Percentiles rank a stretch among this genome's conserved stretches.
phyloP scores from a whole-genome alignment of 768 basidiomycete species.

The Tylopilus intermedius region DNA sequence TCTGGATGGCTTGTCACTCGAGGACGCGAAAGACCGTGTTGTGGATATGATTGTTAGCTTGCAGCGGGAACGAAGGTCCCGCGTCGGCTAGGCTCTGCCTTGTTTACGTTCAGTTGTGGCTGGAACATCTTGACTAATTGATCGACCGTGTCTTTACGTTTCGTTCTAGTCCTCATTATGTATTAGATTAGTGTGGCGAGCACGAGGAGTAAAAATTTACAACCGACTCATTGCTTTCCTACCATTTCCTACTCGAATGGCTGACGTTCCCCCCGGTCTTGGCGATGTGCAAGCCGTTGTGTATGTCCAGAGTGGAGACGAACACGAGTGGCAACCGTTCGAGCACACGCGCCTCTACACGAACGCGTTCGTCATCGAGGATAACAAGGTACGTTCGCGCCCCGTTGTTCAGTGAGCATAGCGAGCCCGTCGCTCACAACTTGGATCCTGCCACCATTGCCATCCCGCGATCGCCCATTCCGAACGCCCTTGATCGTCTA shows the following conservation, averaged over 20 bases:
- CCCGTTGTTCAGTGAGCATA: not conserved
- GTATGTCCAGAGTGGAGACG: conserved; percentile 38
- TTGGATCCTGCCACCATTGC: not conserved
- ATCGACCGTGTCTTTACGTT: not conserved
- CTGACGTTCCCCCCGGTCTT: conserved; percentile 40
- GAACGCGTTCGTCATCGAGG: conserved; percentile 62
- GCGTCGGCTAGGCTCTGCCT: conserved; percentile 4
- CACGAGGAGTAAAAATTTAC: not conserved
- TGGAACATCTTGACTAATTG: not conserved
- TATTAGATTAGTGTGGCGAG: conserved; percentile 2
- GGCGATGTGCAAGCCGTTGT: conserved; percentile 22
- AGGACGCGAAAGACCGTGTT: conserved; percentile 72
- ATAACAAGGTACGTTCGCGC: conserved; percentile 37
- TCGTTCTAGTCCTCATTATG: conserved; percentile 8
- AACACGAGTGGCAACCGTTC: conserved; percentile 44
- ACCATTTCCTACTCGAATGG: conserved; percentile 6
- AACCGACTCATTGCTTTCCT: not conserved
- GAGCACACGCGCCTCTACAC: conserved; percentile 50
- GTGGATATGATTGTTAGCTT: conserved; percentile 61
- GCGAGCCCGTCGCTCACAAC: not conserved
- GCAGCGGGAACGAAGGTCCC: conserved; percentile 26
- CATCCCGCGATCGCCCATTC: not conserved
- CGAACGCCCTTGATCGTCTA: conserved; percentile 39
- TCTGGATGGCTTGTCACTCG: conserved; percentile 39
- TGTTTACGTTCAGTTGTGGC: not conserved